Base-by-base conservation (phyloP, 331 rosid species). In the Prunus yedoensis region DNA sequence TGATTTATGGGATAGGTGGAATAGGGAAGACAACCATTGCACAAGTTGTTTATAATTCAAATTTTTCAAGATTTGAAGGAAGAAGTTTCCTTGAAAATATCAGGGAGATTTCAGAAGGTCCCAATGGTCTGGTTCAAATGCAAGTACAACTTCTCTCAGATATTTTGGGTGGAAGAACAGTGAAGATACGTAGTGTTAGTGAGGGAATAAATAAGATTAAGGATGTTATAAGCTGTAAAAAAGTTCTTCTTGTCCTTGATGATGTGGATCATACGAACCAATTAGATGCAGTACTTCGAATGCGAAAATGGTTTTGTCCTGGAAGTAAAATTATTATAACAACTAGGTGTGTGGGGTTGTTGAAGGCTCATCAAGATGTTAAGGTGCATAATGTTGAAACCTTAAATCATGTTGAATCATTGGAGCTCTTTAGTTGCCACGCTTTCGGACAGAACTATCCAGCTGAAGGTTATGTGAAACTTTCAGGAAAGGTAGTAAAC, bases 321-420 rank as follows among this genome's bases (percentile, higher is more conserved):
- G 78, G 69, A 20, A 79, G 78, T 60, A 47, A 65, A 57, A 35
- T 79, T 3, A 59, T 79, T 8, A 23, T 79, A 35, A 79, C 82
- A 30, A 79, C 78, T 0, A 18, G 78, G 20, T 14, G 20, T 50
- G 66, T 52, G 3, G 56, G 62, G 2, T 4, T 79, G 28, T 11
- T 73, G 0, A 67, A 17, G n/a, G 20, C 13, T 25, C 38, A 49
- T 4, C 11, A 16, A 2, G 20, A 0, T 25, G 4, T 28, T 4
- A 4, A 32, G 45, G 78, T 54, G 2, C 16, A 66, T 23, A 11
- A 0, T 12, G 28, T 72, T 11, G 3, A 68, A 17, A 17, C 61
- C 3, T 1, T 79, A 1, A 13, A 46, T 21, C 3, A 30, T 0
- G 14, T 14, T 3, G 74, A 73, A 45, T 73, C 78, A 15, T 3